Conservation (phyloP, 2,329 filamentous ascomycete species). For the Dactylellina haptotyla region DNA sequence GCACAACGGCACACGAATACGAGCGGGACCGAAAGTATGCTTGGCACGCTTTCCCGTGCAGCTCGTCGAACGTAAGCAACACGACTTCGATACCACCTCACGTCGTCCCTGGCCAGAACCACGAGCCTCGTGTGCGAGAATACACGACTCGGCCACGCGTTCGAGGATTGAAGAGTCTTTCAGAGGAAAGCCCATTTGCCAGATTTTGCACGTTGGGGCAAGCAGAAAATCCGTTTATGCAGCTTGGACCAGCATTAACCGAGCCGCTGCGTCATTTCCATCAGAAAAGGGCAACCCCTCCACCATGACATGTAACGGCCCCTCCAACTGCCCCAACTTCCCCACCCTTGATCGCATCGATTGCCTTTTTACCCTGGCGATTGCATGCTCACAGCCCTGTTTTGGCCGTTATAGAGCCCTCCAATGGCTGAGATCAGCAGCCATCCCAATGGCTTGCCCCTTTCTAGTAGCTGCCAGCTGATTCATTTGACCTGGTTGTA, state of each 20-base stretch:
- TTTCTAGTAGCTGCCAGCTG: constrained; percentile 3
- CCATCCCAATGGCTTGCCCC: constrained; percentile 1
- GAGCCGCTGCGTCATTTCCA: constrained; percentile 23
- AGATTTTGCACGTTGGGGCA: too few relatives aligned
- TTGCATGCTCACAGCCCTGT: background rate
- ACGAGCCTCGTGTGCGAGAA: too few relatives aligned
- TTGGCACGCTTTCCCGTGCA: too few relatives aligned
- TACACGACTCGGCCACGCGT: background rate
- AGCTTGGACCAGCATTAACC: background rate
- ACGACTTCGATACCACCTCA: too few relatives aligned
- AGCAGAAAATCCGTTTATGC: background rate
- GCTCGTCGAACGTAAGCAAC: too few relatives aligned
- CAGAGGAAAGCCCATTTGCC: background rate
- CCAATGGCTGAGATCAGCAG: background rate
- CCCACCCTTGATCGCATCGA: constrained; percentile 9
- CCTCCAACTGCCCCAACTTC: background rate
- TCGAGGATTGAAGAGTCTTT: background rate
- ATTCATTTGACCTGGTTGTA: constrained; percentile 4
- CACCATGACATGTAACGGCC: constrained; percentile 10
- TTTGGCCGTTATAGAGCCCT: background rate
- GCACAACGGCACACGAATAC: too few relatives aligned
- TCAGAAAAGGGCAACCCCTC: background rate
- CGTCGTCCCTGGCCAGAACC: too few relatives aligned
- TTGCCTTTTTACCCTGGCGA: constrained; percentile 1
- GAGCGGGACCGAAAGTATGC: too few relatives aligned